These are phyloP conservation scores for Rosa lucieae DNA, from an alignment of 306 rosid species.

Conservation along the genomic window DNA sequence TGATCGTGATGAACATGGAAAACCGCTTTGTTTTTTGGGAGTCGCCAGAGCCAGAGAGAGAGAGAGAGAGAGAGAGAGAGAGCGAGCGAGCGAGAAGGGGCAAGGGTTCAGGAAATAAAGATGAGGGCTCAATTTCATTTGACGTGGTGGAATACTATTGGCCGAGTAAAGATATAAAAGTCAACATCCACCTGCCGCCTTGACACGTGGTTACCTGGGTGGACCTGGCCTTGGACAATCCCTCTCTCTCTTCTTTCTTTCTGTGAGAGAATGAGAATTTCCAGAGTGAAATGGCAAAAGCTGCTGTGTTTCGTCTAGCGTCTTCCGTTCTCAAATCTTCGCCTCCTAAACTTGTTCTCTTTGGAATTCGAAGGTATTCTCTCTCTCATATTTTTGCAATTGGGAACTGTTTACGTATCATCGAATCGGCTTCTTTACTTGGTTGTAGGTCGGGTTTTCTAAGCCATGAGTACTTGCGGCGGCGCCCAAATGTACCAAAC, in stretches of 20 bases:
- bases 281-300: conserved; percentile 49
- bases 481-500: no score
- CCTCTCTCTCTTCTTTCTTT: neutral
- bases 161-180: neutral
- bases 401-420: no score
- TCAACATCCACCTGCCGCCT: conserved; percentile 30
- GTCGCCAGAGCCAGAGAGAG: conserved; percentile 21
- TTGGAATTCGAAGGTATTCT: conserved; percentile 42
- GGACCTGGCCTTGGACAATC: conserved; percentile 31
- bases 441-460: no score
- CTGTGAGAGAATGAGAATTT: neutral
- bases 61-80: conserved; percentile 16
- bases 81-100: neutral
- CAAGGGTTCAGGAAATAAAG: conserved; percentile 56
- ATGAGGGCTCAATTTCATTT: conserved; percentile 44
- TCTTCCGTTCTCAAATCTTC: conserved; percentile 43
- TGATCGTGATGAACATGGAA: conserved; percentile 2
- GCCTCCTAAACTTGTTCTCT: conserved; percentile 17
- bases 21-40: conserved; percentile 10
- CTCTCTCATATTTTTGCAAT: neutral
- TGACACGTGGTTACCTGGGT: conserved; percentile 44
- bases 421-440: no score
- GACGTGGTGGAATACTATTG: conserved; percentile 39
- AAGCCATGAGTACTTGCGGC: no score
- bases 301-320: conserved; percentile 43